These are phyloP conservation scores for Betula pendula DNA, from an alignment of 306 rosid species.

Conservation along the genomic window DNA sequence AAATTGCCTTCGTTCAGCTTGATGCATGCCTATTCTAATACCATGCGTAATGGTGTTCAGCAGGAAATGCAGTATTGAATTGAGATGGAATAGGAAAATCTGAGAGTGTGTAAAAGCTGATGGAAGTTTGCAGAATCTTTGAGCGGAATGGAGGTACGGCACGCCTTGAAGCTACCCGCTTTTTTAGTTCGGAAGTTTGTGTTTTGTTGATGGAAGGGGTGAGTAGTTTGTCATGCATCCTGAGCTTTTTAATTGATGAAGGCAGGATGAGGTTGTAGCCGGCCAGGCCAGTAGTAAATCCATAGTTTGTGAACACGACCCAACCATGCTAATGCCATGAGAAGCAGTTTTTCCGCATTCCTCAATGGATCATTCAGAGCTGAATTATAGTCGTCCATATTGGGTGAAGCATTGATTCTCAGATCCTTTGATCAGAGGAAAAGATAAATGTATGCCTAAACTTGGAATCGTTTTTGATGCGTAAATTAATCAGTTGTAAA, in stretches of 20 bases:
- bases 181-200: too few relatives aligned
- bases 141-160: slow-evolving; percentile 65
- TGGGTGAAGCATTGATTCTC: too few relatives aligned
- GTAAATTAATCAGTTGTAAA: too few relatives aligned
- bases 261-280: too few relatives aligned
- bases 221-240: too few relatives aligned
- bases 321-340: background rate
- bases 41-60: background rate
- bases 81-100: slow-evolving; percentile 47
- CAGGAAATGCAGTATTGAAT: slow-evolving; percentile 58
- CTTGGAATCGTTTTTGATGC: too few relatives aligned
- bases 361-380: too few relatives aligned
- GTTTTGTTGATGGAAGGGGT: background rate
- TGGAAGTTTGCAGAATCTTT: slow-evolving; percentile 49
- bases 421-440: too few relatives aligned
- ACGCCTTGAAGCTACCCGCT: background rate
- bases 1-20: background rate
- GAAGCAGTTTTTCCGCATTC: too few relatives aligned
- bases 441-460: too few relatives aligned
- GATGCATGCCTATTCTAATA: background rate
- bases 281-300: background rate
- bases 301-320: too few relatives aligned
- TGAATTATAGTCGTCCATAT: too few relatives aligned
- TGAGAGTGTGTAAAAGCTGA: slow-evolving; percentile 55
- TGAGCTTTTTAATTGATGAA: background rate